Evolutionary conservation across 257 asterid species (phyloP).

Genomic region (Solanum virginianum): DNA sequence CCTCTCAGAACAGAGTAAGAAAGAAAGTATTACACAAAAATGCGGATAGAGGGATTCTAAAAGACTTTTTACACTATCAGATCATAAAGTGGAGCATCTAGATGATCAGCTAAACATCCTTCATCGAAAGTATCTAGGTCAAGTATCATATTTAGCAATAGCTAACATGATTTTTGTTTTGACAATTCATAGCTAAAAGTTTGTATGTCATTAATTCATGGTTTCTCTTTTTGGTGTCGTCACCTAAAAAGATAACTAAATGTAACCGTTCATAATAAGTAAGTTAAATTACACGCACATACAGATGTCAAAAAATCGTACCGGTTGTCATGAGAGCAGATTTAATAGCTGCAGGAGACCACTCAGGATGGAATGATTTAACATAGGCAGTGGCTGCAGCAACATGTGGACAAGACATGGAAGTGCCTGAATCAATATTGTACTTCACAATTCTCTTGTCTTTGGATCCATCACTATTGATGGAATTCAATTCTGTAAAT

Average conservation of each 20-base stretch:
- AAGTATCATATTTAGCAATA: not conserved
- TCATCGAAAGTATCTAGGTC: not conserved
- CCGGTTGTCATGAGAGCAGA: conserved; percentile 89
- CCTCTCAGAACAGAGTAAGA: not conserved
- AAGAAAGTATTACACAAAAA: not conserved
- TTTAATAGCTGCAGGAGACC: conserved; percentile 80
- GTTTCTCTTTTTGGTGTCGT: too few relatives aligned
- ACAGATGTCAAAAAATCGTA: not conserved
- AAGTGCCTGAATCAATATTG: conserved; percentile 65
- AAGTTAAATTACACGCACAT: accelerated
- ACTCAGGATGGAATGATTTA: conserved; percentile 54
- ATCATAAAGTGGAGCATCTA: not conserved
- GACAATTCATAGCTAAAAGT: not conserved
- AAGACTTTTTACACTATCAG: not conserved
- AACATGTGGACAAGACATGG: conserved; percentile 83
- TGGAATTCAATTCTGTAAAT: conserved; percentile 11
- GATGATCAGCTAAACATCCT: not conserved
- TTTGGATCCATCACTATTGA: not conserved
- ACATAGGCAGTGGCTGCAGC: conserved; percentile 72
- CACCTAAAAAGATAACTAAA: not conserved
- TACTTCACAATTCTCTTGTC: conserved; percentile 31
- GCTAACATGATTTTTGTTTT: not conserved
- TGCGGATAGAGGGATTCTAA: not conserved
- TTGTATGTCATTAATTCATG: too few relatives aligned
- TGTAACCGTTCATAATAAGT: not conserved